Conservation (phyloP, 805 yeast species). For the Candida nanaspora region DNA sequence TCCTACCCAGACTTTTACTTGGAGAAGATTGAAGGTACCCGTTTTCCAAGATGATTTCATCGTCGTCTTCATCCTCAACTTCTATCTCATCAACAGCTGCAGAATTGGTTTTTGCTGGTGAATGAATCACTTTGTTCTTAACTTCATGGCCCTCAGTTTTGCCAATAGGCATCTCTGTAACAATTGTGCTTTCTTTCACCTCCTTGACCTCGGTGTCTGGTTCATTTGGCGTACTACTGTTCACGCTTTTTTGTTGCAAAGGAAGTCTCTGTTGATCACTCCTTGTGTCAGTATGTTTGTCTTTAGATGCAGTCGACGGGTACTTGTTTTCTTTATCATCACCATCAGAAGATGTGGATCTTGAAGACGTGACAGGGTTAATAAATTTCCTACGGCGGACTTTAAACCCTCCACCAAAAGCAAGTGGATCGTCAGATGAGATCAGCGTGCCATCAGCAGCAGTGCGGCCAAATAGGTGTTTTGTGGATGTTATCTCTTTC, state of each 20-base stretch:
- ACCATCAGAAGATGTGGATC: background rate
- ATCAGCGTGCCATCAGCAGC: conserved; percentile 7
- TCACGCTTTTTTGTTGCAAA: background rate
- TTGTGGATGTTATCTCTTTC: conserved; percentile 21
- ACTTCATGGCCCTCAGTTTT: too few relatives aligned
- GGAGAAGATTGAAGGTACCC: background rate
- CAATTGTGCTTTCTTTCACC: too few relatives aligned
- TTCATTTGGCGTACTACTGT: too few relatives aligned
- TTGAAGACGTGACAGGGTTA: background rate
- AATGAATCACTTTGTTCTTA: background rate
- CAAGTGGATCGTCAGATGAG: conserved; percentile 15
- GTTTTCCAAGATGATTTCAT: conserved; percentile 1
- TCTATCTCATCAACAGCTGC: background rate
- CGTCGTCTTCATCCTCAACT: background rate
- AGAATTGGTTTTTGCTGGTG: background rate
- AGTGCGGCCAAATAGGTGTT: background rate
- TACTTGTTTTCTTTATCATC: background rate
- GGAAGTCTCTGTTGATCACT: background rate
- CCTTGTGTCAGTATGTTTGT: background rate
- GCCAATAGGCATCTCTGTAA: too few relatives aligned
- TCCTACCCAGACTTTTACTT: background rate
- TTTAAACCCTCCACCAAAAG: conserved; percentile 1
- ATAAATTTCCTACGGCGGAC: background rate
- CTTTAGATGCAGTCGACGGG: background rate
- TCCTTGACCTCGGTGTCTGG: too few relatives aligned